Conservation (phyloP, 2,329 filamentous ascomycete genomes). For the Penicillium fuscoglaucum region DNA sequence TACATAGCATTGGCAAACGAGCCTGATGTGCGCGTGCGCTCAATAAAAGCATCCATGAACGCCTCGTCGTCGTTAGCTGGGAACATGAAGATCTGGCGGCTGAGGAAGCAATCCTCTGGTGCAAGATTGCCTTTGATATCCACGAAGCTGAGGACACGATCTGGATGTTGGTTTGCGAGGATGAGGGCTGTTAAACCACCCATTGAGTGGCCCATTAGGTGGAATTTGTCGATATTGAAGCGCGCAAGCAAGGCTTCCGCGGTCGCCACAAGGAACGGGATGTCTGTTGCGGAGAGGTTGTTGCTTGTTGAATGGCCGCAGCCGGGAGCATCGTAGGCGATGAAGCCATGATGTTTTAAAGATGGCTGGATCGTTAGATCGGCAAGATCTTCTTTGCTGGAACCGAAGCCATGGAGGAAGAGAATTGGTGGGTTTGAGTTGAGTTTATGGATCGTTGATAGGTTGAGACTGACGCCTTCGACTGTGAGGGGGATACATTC, state of each 20-base stretch:
- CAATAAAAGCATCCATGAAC: slow-evolving; percentile 25
- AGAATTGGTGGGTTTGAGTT: slow-evolving; percentile 21
- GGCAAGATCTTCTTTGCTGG: slow-evolving; percentile 29
- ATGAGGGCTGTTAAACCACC: slow-evolving; percentile 26
- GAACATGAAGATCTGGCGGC: slow-evolving; percentile 26
- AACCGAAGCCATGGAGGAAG: slow-evolving; percentile 31
- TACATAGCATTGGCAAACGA: slow-evolving; percentile 22
- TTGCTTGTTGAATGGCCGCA: slow-evolving; percentile 24
- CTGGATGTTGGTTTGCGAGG: slow-evolving; percentile 18
- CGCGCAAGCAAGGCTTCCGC: slow-evolving; percentile 21
- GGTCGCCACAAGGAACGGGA: slow-evolving; percentile 29
- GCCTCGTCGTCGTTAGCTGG: slow-evolving; percentile 13
- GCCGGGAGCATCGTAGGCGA: slow-evolving; percentile 28
- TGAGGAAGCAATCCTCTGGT: slow-evolving; percentile 30
- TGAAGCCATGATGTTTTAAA: slow-evolving; percentile 18
- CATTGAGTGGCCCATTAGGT: slow-evolving; percentile 32
- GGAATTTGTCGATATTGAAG: slow-evolving; percentile 23
- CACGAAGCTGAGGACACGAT: slow-evolving; percentile 25
- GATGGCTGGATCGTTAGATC: slow-evolving; percentile 18
- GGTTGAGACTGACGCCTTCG: slow-evolving; percentile 22
- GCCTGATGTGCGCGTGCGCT: slow-evolving; percentile 13
- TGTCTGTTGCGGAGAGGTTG: slow-evolving; percentile 22
- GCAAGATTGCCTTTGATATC: slow-evolving; percentile 29
- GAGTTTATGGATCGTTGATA: slow-evolving; percentile 22
- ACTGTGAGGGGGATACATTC: slow-evolving; percentile 18